phyloP scores from a whole-genome alignment of 345 rosid species.

The Hibiscus mutabilis region DNA sequence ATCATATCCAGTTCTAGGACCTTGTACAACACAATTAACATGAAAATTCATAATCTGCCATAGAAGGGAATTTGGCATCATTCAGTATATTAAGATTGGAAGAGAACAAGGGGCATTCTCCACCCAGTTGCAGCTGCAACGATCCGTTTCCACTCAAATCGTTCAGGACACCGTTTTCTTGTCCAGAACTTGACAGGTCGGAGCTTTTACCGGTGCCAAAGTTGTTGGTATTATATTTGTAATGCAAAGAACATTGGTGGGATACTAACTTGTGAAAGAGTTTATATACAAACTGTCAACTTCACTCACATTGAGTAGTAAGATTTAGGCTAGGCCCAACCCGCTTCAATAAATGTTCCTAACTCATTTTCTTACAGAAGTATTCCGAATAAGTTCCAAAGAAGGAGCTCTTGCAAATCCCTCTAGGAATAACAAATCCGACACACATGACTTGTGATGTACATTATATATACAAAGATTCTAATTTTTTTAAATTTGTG shows the following conservation, averaged over 20 bases:
- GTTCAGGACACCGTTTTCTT: constrained; percentile 47
- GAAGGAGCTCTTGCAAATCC: no score
- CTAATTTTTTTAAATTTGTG: no score
- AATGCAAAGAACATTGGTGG: no score
- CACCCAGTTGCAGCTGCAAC: constrained; percentile 24
- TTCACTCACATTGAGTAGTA: no score
- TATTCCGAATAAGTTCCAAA: constrained; percentile 51
- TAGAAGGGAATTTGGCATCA: constrained; percentile 28
- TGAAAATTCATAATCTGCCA: constrained; percentile 43
- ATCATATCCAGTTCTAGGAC: constrained; percentile 37
- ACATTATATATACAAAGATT: no score
- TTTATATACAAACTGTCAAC: no score
- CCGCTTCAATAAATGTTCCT: no score
- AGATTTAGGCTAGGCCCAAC: no score
- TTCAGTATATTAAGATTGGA: constrained; percentile 43
- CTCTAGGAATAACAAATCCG: no score
- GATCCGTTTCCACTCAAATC: constrained; percentile 23
- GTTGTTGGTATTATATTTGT: constrained; percentile 4
- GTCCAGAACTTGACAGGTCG: constrained; percentile 54
- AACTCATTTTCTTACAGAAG: no score
- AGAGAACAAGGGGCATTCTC: constrained; percentile 39
- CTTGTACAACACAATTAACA: constrained; percentile 47
- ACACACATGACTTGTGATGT: no score
- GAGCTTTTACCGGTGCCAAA: constrained; percentile 52
- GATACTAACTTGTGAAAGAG: no score